Percentiles rank a stretch among this genome's conserved stretches.
Evolutionary conservation across 208 protist genomes (phyloP).

Genomic region (Leishmania major): DNA sequence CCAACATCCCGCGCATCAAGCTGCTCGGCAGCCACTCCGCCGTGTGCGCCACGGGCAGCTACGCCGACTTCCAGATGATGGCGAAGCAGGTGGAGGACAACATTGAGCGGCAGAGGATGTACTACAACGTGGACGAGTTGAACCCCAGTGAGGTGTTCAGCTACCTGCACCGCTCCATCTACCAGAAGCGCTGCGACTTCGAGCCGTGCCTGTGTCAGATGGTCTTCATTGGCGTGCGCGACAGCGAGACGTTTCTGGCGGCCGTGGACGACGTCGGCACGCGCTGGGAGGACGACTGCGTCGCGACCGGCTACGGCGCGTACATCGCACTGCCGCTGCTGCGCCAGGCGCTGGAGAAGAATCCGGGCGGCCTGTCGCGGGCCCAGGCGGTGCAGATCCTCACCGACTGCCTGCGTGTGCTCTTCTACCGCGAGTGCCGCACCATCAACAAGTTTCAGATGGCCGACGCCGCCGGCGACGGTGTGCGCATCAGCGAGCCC

Average conservation of each 20-base stretch:
- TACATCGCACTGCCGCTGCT: conserved; percentile 96
- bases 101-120: conserved; percentile 75
- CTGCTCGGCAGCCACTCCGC: conserved; percentile 88
- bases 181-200: conserved; percentile 95
- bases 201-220: conserved; percentile 96
- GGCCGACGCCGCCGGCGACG: conserved; percentile 69
- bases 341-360: conserved; percentile 87
- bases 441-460: conserved; percentile 96
- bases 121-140: conserved; percentile 80
- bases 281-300: conserved; percentile 90
- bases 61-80: conserved; percentile 97
- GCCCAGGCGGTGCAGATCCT: conserved; percentile 90
- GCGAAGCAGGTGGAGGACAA: conserved; percentile 71
- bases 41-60: conserved; percentile 95
- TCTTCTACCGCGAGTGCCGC: conserved; percentile 97
- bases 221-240: conserved; percentile 91
- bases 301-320: conserved; percentile 95
- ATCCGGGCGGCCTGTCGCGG: conserved; percentile 83
- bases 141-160: conserved; percentile 91
- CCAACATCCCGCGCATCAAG: conserved; percentile 90
- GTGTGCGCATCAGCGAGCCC: conserved; percentile 88
- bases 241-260: conserved; percentile 94
- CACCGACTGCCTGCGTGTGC: conserved; percentile 92
- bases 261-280: conserved; percentile 95
- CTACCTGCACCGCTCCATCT: conserved; percentile 94